Evolutionary conservation across 2,329 filamentous ascomycete genomes (phyloP).

Genomic region (Gaeumannomyces sp.): DNA sequence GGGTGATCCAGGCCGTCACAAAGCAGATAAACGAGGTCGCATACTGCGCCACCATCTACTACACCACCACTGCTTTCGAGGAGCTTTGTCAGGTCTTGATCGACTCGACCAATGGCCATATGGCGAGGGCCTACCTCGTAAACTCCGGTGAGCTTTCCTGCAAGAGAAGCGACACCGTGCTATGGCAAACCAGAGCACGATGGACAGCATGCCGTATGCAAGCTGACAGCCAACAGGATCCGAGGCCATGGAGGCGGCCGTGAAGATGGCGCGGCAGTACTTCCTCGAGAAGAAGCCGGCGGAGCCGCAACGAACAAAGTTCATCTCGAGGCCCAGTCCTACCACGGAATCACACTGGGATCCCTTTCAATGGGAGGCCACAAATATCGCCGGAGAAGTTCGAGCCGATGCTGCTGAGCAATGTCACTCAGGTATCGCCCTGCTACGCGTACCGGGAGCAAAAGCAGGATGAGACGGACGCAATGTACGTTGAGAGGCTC

Average conservation of each 20-base stretch:
- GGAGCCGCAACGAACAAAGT: slow-evolving; percentile 51
- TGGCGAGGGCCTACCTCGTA: slow-evolving; percentile 32
- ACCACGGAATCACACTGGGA: slow-evolving; percentile 67
- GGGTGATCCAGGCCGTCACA: slow-evolving; percentile 34
- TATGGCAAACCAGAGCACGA: too few relatives aligned
- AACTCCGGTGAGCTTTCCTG: slow-evolving; percentile 27
- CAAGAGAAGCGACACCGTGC: too few relatives aligned
- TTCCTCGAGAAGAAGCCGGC: slow-evolving; percentile 50
- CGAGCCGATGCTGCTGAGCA: slow-evolving; percentile 51
- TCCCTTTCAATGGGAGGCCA: slow-evolving; percentile 61
- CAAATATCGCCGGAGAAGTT: slow-evolving; percentile 54
- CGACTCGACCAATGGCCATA: slow-evolving; percentile 29
- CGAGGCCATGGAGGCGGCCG: slow-evolving; percentile 59
- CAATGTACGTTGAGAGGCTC: slow-evolving; percentile 54
- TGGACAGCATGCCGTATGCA: slow-evolving; percentile 35
- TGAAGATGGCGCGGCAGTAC: slow-evolving; percentile 61
- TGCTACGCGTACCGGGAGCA: slow-evolving; percentile 61
- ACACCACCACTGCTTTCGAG: slow-evolving; percentile 33
- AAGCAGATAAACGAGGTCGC: slow-evolving; percentile 33
- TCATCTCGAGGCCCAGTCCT: slow-evolving; percentile 65
- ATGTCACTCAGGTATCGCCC: slow-evolving; percentile 56
- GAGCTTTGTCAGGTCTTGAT: slow-evolving; percentile 31
- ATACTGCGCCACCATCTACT: slow-evolving; percentile 38
- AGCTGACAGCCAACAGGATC: slow-evolving; percentile 37
- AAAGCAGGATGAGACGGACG: slow-evolving; percentile 41